Evolutionary conservation across 805 yeast species (phyloP).

Genomic region (Sungouiozyma ichnusensis): DNA sequence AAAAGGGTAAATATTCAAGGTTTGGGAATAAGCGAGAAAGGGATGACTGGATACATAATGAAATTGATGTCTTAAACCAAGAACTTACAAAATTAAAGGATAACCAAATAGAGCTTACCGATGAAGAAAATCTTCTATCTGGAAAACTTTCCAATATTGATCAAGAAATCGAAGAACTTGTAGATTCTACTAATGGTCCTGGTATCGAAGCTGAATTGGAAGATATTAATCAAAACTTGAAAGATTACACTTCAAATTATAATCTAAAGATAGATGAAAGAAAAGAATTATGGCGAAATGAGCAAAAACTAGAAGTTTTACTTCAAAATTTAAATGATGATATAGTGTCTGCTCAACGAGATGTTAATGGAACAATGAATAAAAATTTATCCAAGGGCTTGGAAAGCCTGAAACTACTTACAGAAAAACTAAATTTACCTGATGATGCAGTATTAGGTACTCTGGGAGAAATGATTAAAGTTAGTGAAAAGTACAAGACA

Average conservation of each 20-base stretch:
- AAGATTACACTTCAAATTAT: constrained; percentile 32
- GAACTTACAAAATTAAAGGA: constrained; percentile 4
- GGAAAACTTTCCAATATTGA: constrained; percentile 18
- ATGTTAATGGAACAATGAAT: constrained; percentile 65
- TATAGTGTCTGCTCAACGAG: constrained; percentile 45
- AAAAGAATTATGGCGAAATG: constrained; percentile 70
- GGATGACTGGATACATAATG: constrained; percentile 51
- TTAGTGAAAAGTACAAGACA: constrained; percentile 68
- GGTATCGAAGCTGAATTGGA: constrained; percentile 26
- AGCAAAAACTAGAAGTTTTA: constrained; percentile 51
- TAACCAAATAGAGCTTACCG: constrained; percentile 3
- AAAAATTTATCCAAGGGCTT: constrained; percentile 61
- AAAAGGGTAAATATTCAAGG: constrained; percentile 57
- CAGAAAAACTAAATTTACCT: constrained; percentile 44
- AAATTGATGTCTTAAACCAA: constrained; percentile 32
- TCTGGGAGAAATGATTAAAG: constrained; percentile 70
- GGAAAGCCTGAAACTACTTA: constrained; percentile 53
- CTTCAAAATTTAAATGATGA: constrained; percentile 46
- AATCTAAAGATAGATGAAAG: constrained; percentile 49
- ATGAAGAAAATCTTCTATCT: constrained; percentile 9
- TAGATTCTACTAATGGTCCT: constrained; percentile 31
- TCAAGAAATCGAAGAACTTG: constrained; percentile 26
- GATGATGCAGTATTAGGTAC: constrained; percentile 66
- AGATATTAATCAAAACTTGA: constrained; percentile 23
- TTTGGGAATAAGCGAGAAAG: constrained; percentile 49